A percentile compares a stretch with the other conserved stretches of the same genome.
phyloP scores from a whole-genome alignment of 208 protist species.

The Porcisia deanei region DNA sequence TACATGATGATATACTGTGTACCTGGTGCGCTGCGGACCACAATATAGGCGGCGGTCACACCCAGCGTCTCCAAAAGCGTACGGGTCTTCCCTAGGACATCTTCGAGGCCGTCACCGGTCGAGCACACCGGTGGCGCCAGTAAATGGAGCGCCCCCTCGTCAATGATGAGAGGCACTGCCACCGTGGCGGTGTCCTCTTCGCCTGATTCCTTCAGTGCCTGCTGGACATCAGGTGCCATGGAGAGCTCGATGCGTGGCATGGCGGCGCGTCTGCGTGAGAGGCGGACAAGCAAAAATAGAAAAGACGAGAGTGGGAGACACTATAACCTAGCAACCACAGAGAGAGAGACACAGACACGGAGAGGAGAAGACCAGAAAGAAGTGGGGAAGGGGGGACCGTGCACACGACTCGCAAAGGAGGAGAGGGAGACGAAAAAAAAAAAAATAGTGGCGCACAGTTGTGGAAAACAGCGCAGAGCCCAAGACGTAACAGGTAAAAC shows the following conservation, averaged over 20 bases:
- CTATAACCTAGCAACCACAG: not conserved
- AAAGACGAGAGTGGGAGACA: not conserved
- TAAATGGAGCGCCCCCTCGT: slow-evolving; percentile 52
- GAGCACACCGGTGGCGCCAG: slow-evolving; percentile 35
- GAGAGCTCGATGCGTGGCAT: slow-evolving; percentile 69
- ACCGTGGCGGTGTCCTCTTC: slow-evolving; percentile 29
- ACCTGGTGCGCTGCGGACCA: slow-evolving; percentile 39
- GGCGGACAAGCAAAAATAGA: not conserved
- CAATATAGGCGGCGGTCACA: slow-evolving; percentile 40
- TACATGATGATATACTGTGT: slow-evolving; percentile 51
- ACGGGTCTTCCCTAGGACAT: slow-evolving; percentile 39
- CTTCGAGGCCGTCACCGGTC: slow-evolving; percentile 27
- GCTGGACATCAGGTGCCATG: slow-evolving; percentile 39
- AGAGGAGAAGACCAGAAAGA: not conserved
- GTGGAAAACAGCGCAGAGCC: not conserved
- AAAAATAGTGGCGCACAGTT: not conserved
- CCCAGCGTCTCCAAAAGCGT: slow-evolving; percentile 27
- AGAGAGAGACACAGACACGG: not conserved
- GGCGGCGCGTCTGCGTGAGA: not conserved
- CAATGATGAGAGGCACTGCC: slow-evolving; percentile 48
- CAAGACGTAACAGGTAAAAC: not conserved
- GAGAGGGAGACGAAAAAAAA: not conserved
- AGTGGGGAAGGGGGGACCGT: not conserved
- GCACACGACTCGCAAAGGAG: not conserved
- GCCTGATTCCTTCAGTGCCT: slow-evolving; percentile 40